Evolutionary conservation across 1,284 basidiomycete species (phyloP).

Genomic region (Thecaphora thlaspeos): DNA sequence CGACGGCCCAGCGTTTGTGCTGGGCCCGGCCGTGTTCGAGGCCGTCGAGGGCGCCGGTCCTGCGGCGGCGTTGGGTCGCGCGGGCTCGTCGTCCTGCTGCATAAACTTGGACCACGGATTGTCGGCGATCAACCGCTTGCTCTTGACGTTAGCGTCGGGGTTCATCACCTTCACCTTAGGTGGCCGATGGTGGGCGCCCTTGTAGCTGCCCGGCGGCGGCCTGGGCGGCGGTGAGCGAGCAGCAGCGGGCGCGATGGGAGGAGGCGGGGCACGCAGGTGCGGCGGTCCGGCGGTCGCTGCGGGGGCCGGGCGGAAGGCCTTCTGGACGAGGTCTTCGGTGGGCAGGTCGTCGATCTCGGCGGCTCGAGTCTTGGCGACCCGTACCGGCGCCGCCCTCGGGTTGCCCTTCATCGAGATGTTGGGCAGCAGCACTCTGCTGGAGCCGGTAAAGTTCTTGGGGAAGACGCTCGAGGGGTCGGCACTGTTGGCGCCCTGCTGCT

Average conservation of each 20-base stretch:
- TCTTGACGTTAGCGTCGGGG: no score
- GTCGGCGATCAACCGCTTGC: no score
- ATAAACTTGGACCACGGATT: no score
- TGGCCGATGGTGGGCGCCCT: constrained; percentile 20
- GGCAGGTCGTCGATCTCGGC: constrained; percentile 26
- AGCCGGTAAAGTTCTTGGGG: no score
- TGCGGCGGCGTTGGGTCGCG: no score
- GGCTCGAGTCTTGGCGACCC: constrained; percentile 13
- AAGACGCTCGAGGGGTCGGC: constrained; percentile 8
- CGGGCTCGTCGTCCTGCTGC: no score
- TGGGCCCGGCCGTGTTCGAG: no score
- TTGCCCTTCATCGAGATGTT: constrained; percentile 22
- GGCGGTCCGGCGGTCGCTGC: no score
- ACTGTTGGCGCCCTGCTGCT: not conserved
- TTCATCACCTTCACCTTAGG: constrained; percentile 8
- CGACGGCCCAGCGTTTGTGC: no score
- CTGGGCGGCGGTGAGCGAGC: constrained; percentile 1
- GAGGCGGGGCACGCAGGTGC: not conserved
- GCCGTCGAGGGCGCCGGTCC: no score
- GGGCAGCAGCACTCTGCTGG: no score
- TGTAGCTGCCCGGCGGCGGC: constrained; percentile 23
- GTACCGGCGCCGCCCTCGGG: constrained; percentile 2
- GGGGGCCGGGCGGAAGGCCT: constrained; percentile 15
- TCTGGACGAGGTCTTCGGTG: constrained; percentile 12
- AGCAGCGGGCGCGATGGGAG: constrained; percentile 3